phyloP scores from a whole-genome alignment of 1,139 yeast species.

The Schwanniomyces etchellsii region DNA sequence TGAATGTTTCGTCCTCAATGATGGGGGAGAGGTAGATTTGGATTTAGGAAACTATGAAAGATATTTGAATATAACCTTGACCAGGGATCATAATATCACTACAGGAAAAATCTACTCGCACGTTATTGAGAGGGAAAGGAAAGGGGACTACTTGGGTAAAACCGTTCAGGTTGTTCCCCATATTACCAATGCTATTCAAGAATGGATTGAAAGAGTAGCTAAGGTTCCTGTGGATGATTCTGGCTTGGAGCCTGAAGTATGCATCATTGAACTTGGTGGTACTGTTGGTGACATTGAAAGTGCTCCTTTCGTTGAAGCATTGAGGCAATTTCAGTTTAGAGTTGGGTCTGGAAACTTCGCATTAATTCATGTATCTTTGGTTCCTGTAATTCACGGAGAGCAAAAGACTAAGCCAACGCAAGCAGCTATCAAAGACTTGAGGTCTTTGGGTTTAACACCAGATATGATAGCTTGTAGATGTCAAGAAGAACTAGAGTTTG shows the following conservation, averaged over 20 bases:
- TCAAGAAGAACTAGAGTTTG: constrained; percentile 69
- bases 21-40: constrained; percentile 98
- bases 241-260: constrained; percentile 84
- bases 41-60: constrained; percentile 98
- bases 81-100: constrained; percentile 92
- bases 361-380: constrained; percentile 91
- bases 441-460: constrained; percentile 91
- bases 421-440: constrained; percentile 94
- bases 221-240: constrained; percentile 88
- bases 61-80: constrained; percentile 86
- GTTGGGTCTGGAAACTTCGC: constrained; percentile 94
- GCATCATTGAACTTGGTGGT: constrained; percentile 97
- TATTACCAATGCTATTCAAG: constrained; percentile 94
- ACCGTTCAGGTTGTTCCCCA: constrained; percentile 99
- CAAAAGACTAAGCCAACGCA: constrained; percentile 99
- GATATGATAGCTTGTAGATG: constrained; percentile 99
- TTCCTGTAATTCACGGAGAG: constrained; percentile 97
- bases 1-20: constrained; percentile 94
- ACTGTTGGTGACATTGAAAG: constrained; percentile 99
- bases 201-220: constrained; percentile 95
- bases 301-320: constrained; percentile 98
- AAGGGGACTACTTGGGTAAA: constrained; percentile 95
- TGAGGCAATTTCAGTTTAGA: constrained; percentile 97
- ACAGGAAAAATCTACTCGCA: constrained; percentile 95
- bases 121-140: constrained; percentile 92